phyloP scores from a whole-genome alignment of 2,329 filamentous ascomycete species.

The Aspergillus jensenii region DNA sequence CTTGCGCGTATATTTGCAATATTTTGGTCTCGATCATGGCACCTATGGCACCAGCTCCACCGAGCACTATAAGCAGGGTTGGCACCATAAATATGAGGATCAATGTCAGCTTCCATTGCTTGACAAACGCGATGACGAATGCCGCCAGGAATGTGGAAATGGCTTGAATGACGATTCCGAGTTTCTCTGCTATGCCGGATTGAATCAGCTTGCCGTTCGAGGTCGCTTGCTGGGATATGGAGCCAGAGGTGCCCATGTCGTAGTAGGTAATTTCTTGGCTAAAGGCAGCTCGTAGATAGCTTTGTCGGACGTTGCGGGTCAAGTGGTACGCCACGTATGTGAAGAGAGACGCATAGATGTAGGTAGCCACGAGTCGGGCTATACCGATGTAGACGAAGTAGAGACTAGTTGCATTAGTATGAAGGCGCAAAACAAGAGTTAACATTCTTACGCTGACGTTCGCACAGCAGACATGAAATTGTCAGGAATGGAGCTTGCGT shows the following conservation, averaged over 20 bases:
- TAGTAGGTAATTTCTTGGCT: constrained; percentile 90
- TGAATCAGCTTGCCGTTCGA: constrained; percentile 92
- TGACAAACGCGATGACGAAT: constrained; percentile 85
- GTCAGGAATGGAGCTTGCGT: constrained; percentile 12
- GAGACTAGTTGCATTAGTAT: constrained; percentile 40
- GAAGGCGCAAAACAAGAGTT: constrained; percentile 7
- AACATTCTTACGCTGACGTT: constrained; percentile 7
- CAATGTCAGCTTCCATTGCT: constrained; percentile 88
- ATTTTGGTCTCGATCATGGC: constrained; percentile 78
- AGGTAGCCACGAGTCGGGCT: constrained; percentile 73
- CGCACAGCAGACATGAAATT: constrained; percentile 17
- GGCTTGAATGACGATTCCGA: constrained; percentile 72
- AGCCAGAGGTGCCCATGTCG: constrained; percentile 87
- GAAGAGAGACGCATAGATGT: constrained; percentile 81
- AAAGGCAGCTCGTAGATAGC: constrained; percentile 81
- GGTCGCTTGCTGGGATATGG: constrained; percentile 92
- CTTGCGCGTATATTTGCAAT: constrained; percentile 64
- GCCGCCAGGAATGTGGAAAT: constrained; percentile 81
- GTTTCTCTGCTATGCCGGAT: constrained; percentile 89
- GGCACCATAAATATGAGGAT: constrained; percentile 82
- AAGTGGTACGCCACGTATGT: constrained; percentile 84
- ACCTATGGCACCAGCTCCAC: constrained; percentile 69
- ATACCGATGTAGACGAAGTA: constrained; percentile 87
- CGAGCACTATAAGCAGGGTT: constrained; percentile 75
- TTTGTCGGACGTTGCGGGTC: constrained; percentile 72